Conservation (phyloP, 805 yeast genomes). For the Ogataea minuta region DNA sequence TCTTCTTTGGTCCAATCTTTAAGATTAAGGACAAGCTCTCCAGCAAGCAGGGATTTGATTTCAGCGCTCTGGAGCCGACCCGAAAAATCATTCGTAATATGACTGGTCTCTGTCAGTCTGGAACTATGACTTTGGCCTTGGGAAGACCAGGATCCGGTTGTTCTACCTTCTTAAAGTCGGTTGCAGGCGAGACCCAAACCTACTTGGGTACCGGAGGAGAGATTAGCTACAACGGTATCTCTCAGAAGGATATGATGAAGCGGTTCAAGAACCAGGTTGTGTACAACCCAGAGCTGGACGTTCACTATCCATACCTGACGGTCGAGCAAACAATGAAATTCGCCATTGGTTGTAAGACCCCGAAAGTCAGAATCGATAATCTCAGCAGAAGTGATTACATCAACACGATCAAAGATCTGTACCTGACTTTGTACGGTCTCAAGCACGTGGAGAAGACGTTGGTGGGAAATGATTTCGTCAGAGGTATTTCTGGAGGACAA, state of each 20-base stretch:
- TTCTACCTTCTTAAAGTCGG: slow-evolving; percentile 49
- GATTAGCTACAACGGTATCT: slow-evolving; percentile 49
- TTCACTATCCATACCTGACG: slow-evolving; percentile 53
- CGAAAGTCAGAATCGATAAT: slow-evolving; percentile 42
- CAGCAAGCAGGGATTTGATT: slow-evolving; percentile 9
- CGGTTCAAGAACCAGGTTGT: slow-evolving; percentile 47
- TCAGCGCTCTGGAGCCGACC: slow-evolving; percentile 14
- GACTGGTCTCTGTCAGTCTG: slow-evolving; percentile 39
- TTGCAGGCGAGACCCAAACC: slow-evolving; percentile 45
- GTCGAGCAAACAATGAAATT: slow-evolving; percentile 57
- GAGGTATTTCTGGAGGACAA: slow-evolving; percentile 75
- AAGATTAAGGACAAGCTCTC: slow-evolving; percentile 12
- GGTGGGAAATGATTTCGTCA: slow-evolving; percentile 64
- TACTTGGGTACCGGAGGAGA: slow-evolving; percentile 38
- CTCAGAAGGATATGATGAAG: slow-evolving; percentile 46
- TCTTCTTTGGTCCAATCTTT: slow-evolving; percentile 32
- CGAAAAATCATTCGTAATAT: slow-evolving; percentile 28
- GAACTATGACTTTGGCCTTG: slow-evolving; percentile 52
- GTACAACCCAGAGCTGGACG: slow-evolving; percentile 56
- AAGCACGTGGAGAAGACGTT: slow-evolving; percentile 59
- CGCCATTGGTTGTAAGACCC: slow-evolving; percentile 58
- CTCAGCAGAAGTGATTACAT: slow-evolving; percentile 40
- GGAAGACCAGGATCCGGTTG: slow-evolving; percentile 68
- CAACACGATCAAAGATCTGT: slow-evolving; percentile 43
- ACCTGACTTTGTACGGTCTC: slow-evolving; percentile 54